Percentiles rank a stretch among this genome's conserved stretches.
These are phyloP conservation scores for Zygnema circumcarinatum DNA, from an alignment of 139 green algal genomes.

Conservation along the genomic window DNA sequence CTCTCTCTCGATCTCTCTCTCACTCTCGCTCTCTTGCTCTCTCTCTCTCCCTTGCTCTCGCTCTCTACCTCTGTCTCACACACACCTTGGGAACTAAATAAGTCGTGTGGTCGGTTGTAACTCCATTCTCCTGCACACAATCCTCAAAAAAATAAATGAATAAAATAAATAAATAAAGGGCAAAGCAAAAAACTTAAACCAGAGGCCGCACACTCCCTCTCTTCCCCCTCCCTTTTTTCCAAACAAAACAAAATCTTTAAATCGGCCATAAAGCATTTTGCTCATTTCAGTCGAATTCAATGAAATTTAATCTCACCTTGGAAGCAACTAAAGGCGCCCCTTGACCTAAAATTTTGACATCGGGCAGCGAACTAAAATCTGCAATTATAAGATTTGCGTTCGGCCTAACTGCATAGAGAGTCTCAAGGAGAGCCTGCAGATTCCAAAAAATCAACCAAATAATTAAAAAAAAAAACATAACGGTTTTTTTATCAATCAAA, in stretches of 20 bases:
- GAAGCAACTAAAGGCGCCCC: conserved; percentile 83
- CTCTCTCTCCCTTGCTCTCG: background rate
- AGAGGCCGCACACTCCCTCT: too few species aligned
- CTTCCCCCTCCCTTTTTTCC: too few species aligned
- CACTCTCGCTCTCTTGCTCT: too few species aligned
- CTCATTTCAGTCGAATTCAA: too few species aligned
- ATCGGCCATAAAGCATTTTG: too few species aligned
- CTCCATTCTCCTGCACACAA: conserved; percentile 59
- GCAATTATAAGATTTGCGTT: conserved; percentile 77
- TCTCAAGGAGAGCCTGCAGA: conserved; percentile 73
- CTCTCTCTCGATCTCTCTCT: too few species aligned
- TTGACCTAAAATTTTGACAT: conserved; percentile 72
- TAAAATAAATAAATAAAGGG: too few species aligned
- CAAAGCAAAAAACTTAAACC: too few species aligned
- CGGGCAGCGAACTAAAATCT: conserved; percentile 86
- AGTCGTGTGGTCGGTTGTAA: conserved; percentile 66
- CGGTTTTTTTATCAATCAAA: too few species aligned
- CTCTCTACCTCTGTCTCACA: background rate
- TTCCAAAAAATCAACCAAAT: background rate
- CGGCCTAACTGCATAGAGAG: conserved; percentile 72
- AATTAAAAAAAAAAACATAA: too few species aligned
- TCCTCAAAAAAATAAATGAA: too few species aligned
- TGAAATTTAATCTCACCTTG: conserved; percentile 65
- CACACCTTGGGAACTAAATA: conserved; percentile 64
- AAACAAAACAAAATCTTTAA: too few species aligned